Evolutionary conservation across 2,329 filamentous ascomycete genomes (phyloP), one percentile per base, ranked within the genome.

Genomic region (Sporothrix schenckii): DNA sequence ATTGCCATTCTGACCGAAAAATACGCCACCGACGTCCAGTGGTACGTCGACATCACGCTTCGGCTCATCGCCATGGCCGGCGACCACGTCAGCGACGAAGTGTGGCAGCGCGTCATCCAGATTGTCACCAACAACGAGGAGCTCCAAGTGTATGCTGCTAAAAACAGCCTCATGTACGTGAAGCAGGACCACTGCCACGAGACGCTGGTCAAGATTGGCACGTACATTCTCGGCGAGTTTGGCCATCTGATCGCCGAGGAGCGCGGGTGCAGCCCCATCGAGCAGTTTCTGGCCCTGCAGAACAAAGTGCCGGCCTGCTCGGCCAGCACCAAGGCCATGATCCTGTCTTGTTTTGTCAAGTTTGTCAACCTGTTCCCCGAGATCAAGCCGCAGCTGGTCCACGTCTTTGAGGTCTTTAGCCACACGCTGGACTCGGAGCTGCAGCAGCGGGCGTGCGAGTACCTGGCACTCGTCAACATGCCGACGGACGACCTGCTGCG

Each of bases 61-160:
- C 89, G 94, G 70, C 87, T 99, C 68, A 94, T 99, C 71, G 93
- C 94, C 71, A 94, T 98, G 88, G 95, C 96, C 3, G 95, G 95
- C 75, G 95, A 99, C 77, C 95, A 99, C 79, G 94, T 99, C 75
- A 98, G 94, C 80, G 96, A 99, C 74, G 95, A 99, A 81, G 95
- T 99, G 21, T 99, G 95, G 95, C 95, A 99, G 79, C 90, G 95
- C 76, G 94, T 99, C 70, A 97, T 97, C 73, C 95, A 99, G 79
- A 98, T 99, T 75, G 94, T 98, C 71, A 98, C 95, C 69, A 99
- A 99, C 83, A 99, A 99, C 80, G 95, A 99, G 80, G 94, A 98
- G 79, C 86, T 99, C 13, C 95, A 99, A 80, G 91, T 97, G 0
- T 99, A 99, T 78, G 95, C 95, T 0, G 93, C 95, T 4, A 92